Evolutionary conservation across 2,329 filamentous ascomycete genomes (phyloP).

Genomic region (Diaporthe sp.): DNA sequence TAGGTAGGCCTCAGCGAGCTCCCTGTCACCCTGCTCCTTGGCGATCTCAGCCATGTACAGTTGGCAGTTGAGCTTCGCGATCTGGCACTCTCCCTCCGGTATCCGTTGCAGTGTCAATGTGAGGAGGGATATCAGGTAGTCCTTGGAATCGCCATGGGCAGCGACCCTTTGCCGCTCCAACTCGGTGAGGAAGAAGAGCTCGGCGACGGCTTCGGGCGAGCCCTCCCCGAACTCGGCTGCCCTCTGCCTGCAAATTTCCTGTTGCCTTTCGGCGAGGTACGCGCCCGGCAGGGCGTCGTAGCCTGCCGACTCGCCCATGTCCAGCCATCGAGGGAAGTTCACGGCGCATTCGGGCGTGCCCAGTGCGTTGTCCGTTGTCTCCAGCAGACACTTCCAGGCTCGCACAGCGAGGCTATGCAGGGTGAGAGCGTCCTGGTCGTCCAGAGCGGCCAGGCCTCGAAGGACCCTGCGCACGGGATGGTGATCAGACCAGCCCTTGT

Average conservation of each 20-base stretch:
- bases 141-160: slow-evolving; percentile 2
- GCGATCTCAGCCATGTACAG: slow-evolving; percentile 27
- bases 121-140: slow-evolving; percentile 14
- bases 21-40: slow-evolving; percentile 1
- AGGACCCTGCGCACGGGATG: slow-evolving; percentile 28
- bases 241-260: not conserved
- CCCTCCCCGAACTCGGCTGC: not conserved
- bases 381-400: slow-evolving; percentile 29
- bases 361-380: not conserved
- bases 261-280: slow-evolving; percentile 9
- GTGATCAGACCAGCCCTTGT: slow-evolving; percentile 14
- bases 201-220: not conserved
- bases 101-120: slow-evolving; percentile 13
- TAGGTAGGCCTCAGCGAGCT: slow-evolving; percentile 22
- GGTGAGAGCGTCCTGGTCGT: not conserved
- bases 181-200: slow-evolving; percentile 30
- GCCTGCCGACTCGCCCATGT: slow-evolving; percentile 24
- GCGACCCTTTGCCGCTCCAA: slow-evolving; percentile 32
- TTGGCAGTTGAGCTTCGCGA: slow-evolving; percentile 18
- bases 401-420: slow-evolving; percentile 11
- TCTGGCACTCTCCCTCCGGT: not conserved
- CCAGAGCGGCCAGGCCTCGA: not conserved
- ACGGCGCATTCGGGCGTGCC: slow-evolving; percentile 1
- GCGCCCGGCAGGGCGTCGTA: slow-evolving; percentile 24
- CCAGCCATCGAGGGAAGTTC: slow-evolving; percentile 23